Base-by-base conservation (phyloP, 352 stramenopile species). In the Phytophthora hybrid region DNA sequence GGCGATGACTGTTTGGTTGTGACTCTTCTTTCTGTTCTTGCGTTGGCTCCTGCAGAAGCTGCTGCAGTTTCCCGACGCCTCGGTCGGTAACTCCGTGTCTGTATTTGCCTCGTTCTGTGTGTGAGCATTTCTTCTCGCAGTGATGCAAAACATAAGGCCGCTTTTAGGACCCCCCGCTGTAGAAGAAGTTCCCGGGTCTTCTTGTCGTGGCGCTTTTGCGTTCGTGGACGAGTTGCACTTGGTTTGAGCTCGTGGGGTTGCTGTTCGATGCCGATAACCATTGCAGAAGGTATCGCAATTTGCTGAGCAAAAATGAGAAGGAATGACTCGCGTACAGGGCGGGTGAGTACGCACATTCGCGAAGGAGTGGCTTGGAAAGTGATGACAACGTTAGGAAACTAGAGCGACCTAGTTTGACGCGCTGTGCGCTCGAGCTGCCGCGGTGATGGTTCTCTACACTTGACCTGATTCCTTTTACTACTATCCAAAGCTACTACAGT, bases 241-340 rank as follows among this genome's bases (percentile, higher is more conserved):
- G 67, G 71, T 26, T 79, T 77, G 74, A 83, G 65, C 70, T 78
- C 71, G 66, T 60, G 49, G 47, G 69, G 34, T 18, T 63, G 70
- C 13, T 59, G 73, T 76, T 68, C 72, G 34, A 73, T 83, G 77
- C 75, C 59, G 74, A 83, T 69, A 81, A 72, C 68, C 51, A 79
- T 77, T 83, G 77, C 74, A 83, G 77, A 83, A 83, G 77, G 77
- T 83, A 81, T 83, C 74, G 73, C 74, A 83, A 72, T 75, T 60
- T 73, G 77, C 77, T 83, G 77, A 83, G 77, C 71, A 66, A 64
- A 3, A 68, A 71, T 29, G 51, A 55, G 59, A 68, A 76, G 69
- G 77, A 67, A 31, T 31, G 6, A 37, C 4, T 32, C 9, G 11
- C 4, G 47, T 44, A n/a, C 49, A 62, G 3, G 19, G 21, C 5